Conservation (phyloP, 192 early-diverging fungal genomes). For the Obelidium mucronatum region DNA sequence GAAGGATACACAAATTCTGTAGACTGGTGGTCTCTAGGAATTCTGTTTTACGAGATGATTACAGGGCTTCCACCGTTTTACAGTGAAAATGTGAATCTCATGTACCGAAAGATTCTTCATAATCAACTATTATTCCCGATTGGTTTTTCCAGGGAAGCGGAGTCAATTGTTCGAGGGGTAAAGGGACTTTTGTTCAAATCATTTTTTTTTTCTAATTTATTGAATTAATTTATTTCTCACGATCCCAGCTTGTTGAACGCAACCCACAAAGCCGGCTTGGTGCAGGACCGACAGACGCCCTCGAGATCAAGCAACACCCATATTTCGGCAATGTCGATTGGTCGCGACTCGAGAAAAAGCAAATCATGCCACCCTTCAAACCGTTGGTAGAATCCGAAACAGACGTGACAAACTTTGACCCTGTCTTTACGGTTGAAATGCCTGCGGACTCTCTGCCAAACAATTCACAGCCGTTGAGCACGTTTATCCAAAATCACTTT, state of each 20-base stretch:
- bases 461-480: constrained; percentile 44
- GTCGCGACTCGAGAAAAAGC: constrained; percentile 65
- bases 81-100: constrained; percentile 59
- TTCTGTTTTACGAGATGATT: constrained; percentile 74
- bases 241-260: constrained; percentile 63
- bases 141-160: constrained; percentile 50
- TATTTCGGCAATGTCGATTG: constrained; percentile 73
- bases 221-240: not conserved
- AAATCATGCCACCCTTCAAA: constrained; percentile 73
- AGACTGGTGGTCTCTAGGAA: constrained; percentile 87
- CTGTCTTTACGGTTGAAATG: constrained; percentile 53
- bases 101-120: constrained; percentile 68
- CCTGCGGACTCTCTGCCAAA: constrained; percentile 57
- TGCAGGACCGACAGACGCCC: constrained; percentile 60
- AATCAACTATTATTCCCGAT: constrained; percentile 60
- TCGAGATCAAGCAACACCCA: constrained; percentile 67
- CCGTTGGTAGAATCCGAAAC: constrained; percentile 63
- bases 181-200: not conserved
- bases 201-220: not conserved
- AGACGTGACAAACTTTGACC: constrained; percentile 61
- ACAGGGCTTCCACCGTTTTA: constrained; percentile 73
- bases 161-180: constrained; percentile 56
- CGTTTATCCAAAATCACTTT: constrained; percentile 59
- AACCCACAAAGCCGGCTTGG: constrained; percentile 70
- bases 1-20: constrained; percentile 75